Conservation (phyloP, 1,139 yeast species). For the Scheffersomyces parashehatae region DNA sequence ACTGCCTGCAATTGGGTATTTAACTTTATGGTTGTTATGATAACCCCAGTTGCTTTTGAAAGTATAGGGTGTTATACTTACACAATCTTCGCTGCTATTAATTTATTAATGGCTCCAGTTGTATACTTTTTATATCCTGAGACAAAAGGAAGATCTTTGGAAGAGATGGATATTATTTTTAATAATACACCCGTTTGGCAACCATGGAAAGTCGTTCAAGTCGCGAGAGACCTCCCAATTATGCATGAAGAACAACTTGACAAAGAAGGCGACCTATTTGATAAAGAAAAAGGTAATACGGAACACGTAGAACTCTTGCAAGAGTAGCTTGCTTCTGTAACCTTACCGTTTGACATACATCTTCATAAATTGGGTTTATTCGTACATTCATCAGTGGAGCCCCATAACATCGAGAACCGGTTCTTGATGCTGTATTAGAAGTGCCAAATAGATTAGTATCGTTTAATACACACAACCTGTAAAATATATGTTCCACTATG, state of each 20-base stretch:
- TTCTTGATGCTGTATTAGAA: no score
- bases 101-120: slow-evolving; percentile 52
- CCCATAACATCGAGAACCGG: no score
- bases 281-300: slow-evolving; percentile 3
- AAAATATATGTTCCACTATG: no score
- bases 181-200: slow-evolving; percentile 33
- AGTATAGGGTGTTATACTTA: slow-evolving; percentile 35
- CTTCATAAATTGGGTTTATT: no score
- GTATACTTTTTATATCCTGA: slow-evolving; percentile 60
- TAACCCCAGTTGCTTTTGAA: slow-evolving; percentile 35
- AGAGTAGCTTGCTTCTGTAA: no score
- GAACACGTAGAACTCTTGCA: not conserved
- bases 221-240: slow-evolving; percentile 35
- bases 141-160: slow-evolving; percentile 59
- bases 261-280: slow-evolving; percentile 5
- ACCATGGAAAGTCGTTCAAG: slow-evolving; percentile 41
- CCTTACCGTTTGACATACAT: no score
- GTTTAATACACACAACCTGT: no score
- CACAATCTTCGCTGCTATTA: slow-evolving; percentile 38
- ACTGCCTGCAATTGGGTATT: slow-evolving; percentile 41
- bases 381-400: no score
- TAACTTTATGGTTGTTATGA: slow-evolving; percentile 38
- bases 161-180: slow-evolving; percentile 63
- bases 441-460: no score
- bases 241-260: slow-evolving; percentile 22